phyloP scores from a whole-genome alignment of 352 stramenopile genomes.

The Blastocystis sp. region DNA sequence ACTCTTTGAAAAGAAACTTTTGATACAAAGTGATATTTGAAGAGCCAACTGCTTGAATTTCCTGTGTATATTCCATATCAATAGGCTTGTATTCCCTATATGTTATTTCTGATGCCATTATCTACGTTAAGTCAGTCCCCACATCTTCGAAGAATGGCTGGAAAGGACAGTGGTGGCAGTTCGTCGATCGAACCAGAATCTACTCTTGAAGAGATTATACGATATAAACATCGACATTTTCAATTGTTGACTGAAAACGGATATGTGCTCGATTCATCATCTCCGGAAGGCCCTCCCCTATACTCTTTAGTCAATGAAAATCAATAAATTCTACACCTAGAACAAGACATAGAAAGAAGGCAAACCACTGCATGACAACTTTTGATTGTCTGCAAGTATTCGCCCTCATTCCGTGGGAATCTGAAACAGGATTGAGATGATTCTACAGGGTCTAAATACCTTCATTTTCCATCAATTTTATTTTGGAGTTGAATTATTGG shows the following conservation, averaged over 20 bases:
- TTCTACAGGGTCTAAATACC: too few species aligned
- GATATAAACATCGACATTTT: not conserved
- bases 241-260: not conserved
- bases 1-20: not conserved
- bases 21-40: not conserved
- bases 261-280: slow-evolving; percentile 33
- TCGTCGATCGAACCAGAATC: not conserved
- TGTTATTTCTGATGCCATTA: not conserved
- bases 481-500: too few species aligned
- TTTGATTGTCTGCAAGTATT: too few species aligned
- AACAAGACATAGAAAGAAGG: too few species aligned
- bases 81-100: not conserved
- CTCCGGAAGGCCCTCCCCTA: not conserved
- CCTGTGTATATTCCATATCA: slow-evolving; percentile 17
- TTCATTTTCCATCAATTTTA: too few species aligned
- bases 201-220: not conserved
- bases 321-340: not conserved
- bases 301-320: not conserved
- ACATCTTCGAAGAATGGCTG: not conserved
- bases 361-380: too few species aligned
- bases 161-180: slow-evolving; percentile 33
- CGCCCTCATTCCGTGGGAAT: too few species aligned
- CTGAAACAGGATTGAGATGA: too few species aligned
- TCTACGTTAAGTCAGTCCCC: not conserved
- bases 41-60: not conserved